Evolutionary conservation across 495 filamentous ascomycete species (phyloP), one percentile per base, ranked within the genome.

Genomic region (Penicillium angulare): DNA sequence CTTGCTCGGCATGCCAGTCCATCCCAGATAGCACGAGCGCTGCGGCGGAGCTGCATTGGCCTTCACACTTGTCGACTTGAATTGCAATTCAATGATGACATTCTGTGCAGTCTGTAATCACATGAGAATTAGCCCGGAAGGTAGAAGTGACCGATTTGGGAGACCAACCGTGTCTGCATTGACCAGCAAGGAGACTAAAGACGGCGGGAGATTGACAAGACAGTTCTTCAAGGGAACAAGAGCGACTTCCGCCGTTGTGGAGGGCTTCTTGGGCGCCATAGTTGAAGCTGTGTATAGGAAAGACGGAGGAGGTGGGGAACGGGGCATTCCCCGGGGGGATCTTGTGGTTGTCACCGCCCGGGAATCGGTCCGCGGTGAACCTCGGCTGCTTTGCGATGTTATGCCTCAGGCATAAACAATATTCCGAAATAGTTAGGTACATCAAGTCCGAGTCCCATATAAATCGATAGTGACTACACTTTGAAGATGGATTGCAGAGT

Each of bases 1-100:
- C 78, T 90, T 91, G 78, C 90, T 96, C 55, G 87, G 85, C 89
- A 97, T 93, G 52, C 93, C 93, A 15, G 93, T 95, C 95, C 95
- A 98, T 59, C 93, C 93, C 38, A 93, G 74, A 56, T 85, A 95
- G 56, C 91, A 79, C 45, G 89, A 91, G 56, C 77, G 86, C 62
- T 79, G 79, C 21, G 74, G 67, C 40, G 76, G 59, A 54, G 64
- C 68, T 43, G 72, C 73, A 63, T 68, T 63, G 61, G 63, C 43
- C 65, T 74, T 69, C 8, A 50, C 58, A n/a, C 61, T 52, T n/a
- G 60, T 47, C 13, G 75, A 67, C 44, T 80, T 79, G 63, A 83
- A 88, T 59, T 76, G 84, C 34, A 98, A 78, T 67, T 98, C 93
- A 65, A 98, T 86, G 51, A 97, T 80, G 56, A 97, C 89, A 87